Evolutionary conservation across 2,329 filamentous ascomycete genomes (phyloP), one percentile per base, ranked within the genome.

Genomic region (Fonsecaea pedrosoi): DNA sequence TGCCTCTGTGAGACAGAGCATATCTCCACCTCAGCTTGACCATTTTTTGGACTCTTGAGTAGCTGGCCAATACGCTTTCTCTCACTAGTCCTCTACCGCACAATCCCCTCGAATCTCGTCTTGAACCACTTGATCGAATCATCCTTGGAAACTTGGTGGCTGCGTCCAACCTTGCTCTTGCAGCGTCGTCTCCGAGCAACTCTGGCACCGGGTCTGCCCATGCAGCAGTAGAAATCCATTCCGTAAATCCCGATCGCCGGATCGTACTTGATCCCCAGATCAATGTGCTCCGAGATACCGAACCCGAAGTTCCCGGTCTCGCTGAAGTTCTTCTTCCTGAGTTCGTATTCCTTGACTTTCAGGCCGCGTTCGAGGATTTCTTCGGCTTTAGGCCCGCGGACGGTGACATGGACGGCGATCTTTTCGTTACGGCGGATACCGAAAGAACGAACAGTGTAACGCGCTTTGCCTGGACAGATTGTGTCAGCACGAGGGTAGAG

Each of bases 161-260:
- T 87, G 80, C 91, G 81, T 80, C 95, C 95, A 80, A 99, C 90
- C 78, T 84, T 87, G 86, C 89, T 86, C 89, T 96, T 91, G 85
- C 86, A 89, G 79, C 94, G 92, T 82, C 94, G 91, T 81, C 95
- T 93, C 87, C 93, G 94, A 82, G 92, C 91, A 81, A 99, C 92
- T 82, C 95, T 94, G 89, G 97, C 94, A 86, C 95, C 95, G 78
- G 94, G 95, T 80, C 95, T 94, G 87, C 93, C 97, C 95, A 99
- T 99, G 92, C 94, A 98, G 92, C 90, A 94, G 91, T 97, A 99
- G 87, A 99, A 99, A 87, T 99, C 95, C 95, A 99, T 99, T 83
- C 95, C 94, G 88, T 97, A 97, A 83, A 97, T 97, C 90, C 94
- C 94, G 77, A 97, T 97, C 73, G 88, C 91, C 74, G 94, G 94